Conservation (phyloP, 2,329 filamentous ascomycete genomes). For the Zymoseptoria ardabiliae region DNA sequence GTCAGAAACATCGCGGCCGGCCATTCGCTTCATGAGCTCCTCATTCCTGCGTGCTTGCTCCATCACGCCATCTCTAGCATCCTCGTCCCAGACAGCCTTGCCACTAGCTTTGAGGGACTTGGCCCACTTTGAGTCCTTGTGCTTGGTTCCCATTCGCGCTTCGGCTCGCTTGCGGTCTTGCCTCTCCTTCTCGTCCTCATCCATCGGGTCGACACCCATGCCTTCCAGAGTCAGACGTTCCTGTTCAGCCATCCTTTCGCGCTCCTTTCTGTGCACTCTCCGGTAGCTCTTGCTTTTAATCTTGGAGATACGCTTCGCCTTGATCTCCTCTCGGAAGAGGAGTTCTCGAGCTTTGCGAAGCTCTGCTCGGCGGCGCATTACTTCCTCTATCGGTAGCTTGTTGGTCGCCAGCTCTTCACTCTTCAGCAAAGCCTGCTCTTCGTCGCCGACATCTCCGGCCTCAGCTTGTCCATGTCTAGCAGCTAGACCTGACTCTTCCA, state of each 20-base stretch:
- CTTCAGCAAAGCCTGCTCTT: conserved; percentile 59
- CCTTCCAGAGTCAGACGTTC: conserved; percentile 51
- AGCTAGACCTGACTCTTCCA: conserved; percentile 76
- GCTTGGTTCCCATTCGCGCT: conserved; percentile 76
- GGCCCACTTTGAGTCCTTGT: conserved; percentile 86
- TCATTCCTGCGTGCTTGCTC: conserved; percentile 79
- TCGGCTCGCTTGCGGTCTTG: conserved; percentile 70
- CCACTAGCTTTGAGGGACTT: conserved; percentile 75
- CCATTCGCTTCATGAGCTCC: conserved; percentile 70
- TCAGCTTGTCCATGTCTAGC: conserved; percentile 38
- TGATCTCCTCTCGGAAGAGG: conserved; percentile 79
- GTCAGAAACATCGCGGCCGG: conserved; percentile 55
- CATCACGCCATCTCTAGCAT: conserved; percentile 66
- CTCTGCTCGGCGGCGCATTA: conserved; percentile 64
- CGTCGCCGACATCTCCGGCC: conserved; percentile 47
- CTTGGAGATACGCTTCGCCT: conserved; percentile 90
- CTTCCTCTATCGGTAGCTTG: conserved; percentile 63
- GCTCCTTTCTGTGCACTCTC: conserved; percentile 78
- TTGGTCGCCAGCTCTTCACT: conserved; percentile 64
- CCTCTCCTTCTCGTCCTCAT: conserved; percentile 55
- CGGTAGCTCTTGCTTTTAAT: conserved; percentile 98
- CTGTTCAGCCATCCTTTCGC: conserved; percentile 51
- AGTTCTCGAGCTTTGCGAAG: conserved; percentile 75
- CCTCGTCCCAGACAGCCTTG: conserved; percentile 79
- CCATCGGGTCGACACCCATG: conserved; percentile 51